These are phyloP conservation scores for Dalechampia spathulata DNA, from an alignment of 441 rosid species.

Conservation along the genomic window DNA sequence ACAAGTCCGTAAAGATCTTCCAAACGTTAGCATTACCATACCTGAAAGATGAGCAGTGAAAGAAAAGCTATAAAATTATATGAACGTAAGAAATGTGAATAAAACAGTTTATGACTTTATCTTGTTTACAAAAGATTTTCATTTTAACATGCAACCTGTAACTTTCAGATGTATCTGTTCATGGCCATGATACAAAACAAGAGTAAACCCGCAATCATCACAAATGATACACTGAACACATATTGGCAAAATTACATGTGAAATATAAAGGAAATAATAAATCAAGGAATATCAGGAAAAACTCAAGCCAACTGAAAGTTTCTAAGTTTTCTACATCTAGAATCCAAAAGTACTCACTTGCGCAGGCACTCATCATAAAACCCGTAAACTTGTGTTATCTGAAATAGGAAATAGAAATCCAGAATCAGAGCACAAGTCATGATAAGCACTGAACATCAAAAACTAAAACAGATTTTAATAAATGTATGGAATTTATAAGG, in stretches of 20 bases:
- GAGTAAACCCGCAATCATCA: too few relatives aligned
- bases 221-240: neutral
- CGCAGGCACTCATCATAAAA: slow-evolving; percentile 93
- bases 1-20: slow-evolving; percentile 90
- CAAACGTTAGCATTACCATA: slow-evolving; percentile 91
- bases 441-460: too few relatives aligned
- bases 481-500: too few relatives aligned
- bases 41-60: slow-evolving; percentile 28
- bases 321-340: slow-evolving; percentile 2
- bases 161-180: too few relatives aligned
- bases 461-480: too few relatives aligned
- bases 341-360: slow-evolving; percentile 60
- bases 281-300: neutral
- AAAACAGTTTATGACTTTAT: neutral
- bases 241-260: neutral
- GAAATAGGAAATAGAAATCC: slow-evolving; percentile 28
- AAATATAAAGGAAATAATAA: neutral
- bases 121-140: too few relatives aligned
- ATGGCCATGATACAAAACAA: too few relatives aligned
- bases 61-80: neutral
- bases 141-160: too few relatives aligned
- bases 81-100: neutral
- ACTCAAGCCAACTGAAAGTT: neutral
- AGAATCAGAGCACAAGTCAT: slow-evolving; percentile 21
- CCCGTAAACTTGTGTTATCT: slow-evolving; percentile 96